These are phyloP conservation scores for Botrytis squamosa DNA, from an alignment of 2,329 filamentous ascomycete species.

Conservation along the genomic window DNA sequence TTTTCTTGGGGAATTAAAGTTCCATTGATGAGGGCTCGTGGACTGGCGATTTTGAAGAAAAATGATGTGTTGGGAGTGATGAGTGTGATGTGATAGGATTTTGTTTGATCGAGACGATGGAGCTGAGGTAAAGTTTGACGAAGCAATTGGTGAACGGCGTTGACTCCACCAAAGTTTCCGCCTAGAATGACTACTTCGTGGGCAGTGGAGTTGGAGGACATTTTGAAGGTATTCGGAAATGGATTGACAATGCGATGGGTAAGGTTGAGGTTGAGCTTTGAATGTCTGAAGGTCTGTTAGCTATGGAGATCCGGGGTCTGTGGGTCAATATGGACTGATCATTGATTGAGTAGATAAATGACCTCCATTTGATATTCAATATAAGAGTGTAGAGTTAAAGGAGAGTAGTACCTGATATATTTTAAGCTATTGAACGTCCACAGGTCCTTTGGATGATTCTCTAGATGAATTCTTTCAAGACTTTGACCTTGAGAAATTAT, in stretches of 20 bases:
- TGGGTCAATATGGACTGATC: background rate
- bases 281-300: background rate
- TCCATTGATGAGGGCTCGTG: slow-evolving; percentile 49
- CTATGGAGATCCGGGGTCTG: background rate
- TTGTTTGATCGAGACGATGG: slow-evolving; percentile 32
- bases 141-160: slow-evolving; percentile 51
- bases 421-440: background rate
- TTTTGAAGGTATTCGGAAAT: slow-evolving; percentile 2
- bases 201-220: slow-evolving; percentile 8
- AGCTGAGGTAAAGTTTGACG: slow-evolving; percentile 49
- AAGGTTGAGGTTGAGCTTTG: background rate
- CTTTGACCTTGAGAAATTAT: background rate
- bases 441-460: background rate
- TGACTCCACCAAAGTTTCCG: slow-evolving; percentile 51
- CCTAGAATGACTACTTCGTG: slow-evolving; percentile 50
- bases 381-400: background rate
- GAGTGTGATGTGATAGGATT: slow-evolving; percentile 45
- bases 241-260: background rate
- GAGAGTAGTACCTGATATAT: background rate
- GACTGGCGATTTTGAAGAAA: slow-evolving; percentile 46
- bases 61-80: slow-evolving; percentile 45
- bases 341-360: background rate
- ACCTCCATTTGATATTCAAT: background rate
- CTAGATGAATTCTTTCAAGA: background rate
- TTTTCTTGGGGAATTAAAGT: slow-evolving; percentile 46